Percentiles rank a stretch among this genome's conserved stretches.
Conservation (phyloP, 352 stramenopile genomes). For the Pythium sukuiense region DNA sequence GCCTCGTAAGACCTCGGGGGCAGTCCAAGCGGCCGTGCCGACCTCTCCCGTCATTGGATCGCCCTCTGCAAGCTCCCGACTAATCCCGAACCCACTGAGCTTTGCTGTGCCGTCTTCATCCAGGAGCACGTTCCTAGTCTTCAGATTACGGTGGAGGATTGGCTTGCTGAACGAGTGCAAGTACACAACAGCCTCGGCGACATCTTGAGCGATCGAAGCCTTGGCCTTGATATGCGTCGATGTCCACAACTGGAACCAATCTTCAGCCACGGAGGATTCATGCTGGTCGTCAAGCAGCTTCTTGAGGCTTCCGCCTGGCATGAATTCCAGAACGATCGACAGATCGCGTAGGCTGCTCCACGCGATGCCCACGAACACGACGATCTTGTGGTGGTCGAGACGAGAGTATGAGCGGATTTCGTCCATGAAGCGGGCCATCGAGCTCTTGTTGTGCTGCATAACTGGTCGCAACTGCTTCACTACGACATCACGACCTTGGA, state of each 20-base stretch:
- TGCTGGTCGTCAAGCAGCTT: constrained; percentile 8
- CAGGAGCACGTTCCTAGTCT: constrained; percentile 20
- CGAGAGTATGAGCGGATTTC: constrained; percentile 32
- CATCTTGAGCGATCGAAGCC: constrained; percentile 12
- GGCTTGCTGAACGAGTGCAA: constrained; percentile 21
- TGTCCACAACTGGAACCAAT: background rate
- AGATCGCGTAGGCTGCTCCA: constrained; percentile 31
- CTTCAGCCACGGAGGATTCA: background rate
- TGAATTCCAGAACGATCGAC: constrained; percentile 30
- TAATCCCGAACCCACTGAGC: constrained; percentile 21
- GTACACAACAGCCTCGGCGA: constrained; percentile 23
- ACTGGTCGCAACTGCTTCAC: constrained; percentile 14
- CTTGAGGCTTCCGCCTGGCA: constrained; percentile 21
- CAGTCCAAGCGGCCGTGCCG: background rate
- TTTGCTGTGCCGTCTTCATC: constrained; percentile 2
- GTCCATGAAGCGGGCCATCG: constrained; percentile 26
- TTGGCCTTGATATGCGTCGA: constrained; percentile 3
- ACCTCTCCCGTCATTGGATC: background rate
- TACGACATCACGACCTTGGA: constrained; percentile 1
- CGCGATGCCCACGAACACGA: constrained; percentile 28
- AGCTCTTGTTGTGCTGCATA: constrained; percentile 10
- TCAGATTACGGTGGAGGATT: constrained; percentile 22
- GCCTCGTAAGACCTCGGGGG: background rate
- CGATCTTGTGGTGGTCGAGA: constrained; percentile 34
- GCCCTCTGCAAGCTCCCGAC: background rate